Evolutionary conservation across 2,329 filamentous ascomycete species (phyloP), one percentile per base, ranked within the genome.

Genomic region (Dactylellina cionopaga): DNA sequence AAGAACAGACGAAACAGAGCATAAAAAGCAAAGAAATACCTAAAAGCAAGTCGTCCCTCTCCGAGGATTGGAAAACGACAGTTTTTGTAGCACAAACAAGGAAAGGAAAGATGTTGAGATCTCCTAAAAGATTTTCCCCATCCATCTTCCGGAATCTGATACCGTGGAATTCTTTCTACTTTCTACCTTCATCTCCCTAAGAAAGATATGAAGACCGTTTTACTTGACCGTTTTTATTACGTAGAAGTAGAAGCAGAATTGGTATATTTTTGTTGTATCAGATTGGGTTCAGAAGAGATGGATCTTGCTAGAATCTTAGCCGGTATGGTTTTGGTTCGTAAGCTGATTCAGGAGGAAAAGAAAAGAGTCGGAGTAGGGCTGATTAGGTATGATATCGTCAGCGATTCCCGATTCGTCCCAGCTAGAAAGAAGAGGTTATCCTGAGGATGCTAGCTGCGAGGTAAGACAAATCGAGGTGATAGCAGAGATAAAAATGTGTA

Each of bases 41-140:
- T 63, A 73, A 73, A 66, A 73, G 59, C 68, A 73, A 73, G 68
- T 65, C 68, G 68, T 52, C 46, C 60, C 68, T 73, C 68, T 73
- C 68, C 68, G 44, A 73, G 60, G 68, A 73, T 73, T 66, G 68
- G 60, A 66, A 70, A 60, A 73, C 68, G 68, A 73, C 66, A 71
- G 58, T 71, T 55, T 63, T 54, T 71, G 54, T 49, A 44, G 51
- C 24, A 10, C 9, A 39, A 17, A 17, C 5, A 41, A 55, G 41
- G 41, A 55, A 15, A 11, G 7, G 29, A 56, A 49, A 58, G 66
- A 71, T 52, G 51, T 63, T 58, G 66, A 71, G 58, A 64, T 64
- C 37, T 51, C 35, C 35, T 56, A 37, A 10, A 24, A 44, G 27
- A 19, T 19, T 46, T 54, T 54, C 63, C 49, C 47, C 43, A 24